Percentiles rank a stretch among this genome's conserved stretches.
These are phyloP conservation scores for Ustilago shanxiensis DNA, from an alignment of 1,284 basidiomycete species.

Conservation along the genomic window DNA sequence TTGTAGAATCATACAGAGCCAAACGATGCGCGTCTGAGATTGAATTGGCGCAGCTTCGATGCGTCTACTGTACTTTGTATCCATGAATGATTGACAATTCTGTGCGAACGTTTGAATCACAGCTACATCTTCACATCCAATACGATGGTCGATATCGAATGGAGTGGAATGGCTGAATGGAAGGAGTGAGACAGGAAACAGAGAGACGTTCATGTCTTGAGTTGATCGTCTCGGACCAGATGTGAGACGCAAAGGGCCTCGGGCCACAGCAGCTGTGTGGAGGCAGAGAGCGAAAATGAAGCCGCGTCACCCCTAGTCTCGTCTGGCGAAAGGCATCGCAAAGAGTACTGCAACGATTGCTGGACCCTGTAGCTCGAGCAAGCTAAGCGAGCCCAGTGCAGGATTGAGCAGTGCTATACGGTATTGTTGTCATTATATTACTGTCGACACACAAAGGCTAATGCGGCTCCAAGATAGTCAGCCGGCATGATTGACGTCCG, in stretches of 20 bases:
- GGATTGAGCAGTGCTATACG: background rate
- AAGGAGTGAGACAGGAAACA: too few species aligned
- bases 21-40: slow-evolving; percentile 19
- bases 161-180: too few species aligned
- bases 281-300: background rate
- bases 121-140: background rate
- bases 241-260: background rate
- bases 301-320: slow-evolving; percentile 9
- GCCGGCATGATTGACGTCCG: too few species aligned
- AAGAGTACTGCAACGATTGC: background rate
- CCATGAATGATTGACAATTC: background rate
- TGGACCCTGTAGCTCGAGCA: slow-evolving; percentile 15
- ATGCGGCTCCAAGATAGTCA: background rate
- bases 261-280: slow-evolving; percentile 1
- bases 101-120: too few species aligned
- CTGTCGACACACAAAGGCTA: background rate
- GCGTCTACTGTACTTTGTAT: background rate
- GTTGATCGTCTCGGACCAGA: slow-evolving; percentile 3
- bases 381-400: slow-evolving; percentile 11
- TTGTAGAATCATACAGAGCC: slow-evolving; percentile 15
- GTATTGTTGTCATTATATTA: too few species aligned
- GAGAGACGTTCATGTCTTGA: background rate
- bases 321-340: background rate
- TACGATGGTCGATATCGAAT: too few species aligned
- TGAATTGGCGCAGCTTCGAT: slow-evolving; percentile 5